Conservation (phyloP, 768 basidiomycete genomes). For the Termitomyces eurrhizus region DNA sequence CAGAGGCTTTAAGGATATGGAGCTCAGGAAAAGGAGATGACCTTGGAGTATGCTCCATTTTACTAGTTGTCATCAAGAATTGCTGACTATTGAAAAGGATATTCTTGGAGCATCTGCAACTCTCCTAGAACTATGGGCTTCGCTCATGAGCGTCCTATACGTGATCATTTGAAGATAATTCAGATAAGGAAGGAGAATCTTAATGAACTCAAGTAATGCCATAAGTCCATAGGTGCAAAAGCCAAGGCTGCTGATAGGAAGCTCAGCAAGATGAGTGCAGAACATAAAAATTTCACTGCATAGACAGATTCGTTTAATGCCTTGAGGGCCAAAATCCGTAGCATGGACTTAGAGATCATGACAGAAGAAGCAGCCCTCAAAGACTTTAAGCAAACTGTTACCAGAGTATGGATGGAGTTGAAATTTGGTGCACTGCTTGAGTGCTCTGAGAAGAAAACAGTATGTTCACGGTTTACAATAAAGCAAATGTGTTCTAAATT, state of each 20-base stretch:
- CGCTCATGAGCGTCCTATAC: constrained; percentile 64
- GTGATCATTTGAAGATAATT: constrained; percentile 76
- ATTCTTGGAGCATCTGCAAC: constrained; percentile 66
- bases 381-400: constrained; percentile 75
- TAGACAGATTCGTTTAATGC: constrained; percentile 73
- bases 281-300: constrained; percentile 74
- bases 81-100: constrained; percentile 44
- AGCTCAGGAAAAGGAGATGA: constrained; percentile 81
- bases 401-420: constrained; percentile 68
- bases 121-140: constrained; percentile 62
- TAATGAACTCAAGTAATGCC: constrained; percentile 68
- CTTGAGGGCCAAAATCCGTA: constrained; percentile 72
- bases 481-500: neutral
- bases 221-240: constrained; percentile 60
- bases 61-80: constrained; percentile 1
- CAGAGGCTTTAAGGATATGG: constrained; percentile 71
- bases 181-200: constrained; percentile 82
- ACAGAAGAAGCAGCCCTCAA: constrained; percentile 75
- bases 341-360: constrained; percentile 80
- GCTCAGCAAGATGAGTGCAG: constrained; percentile 83
- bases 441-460: constrained; percentile 74
- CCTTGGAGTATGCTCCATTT: constrained; percentile 52
- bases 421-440: constrained; percentile 89
- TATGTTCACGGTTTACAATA: constrained; percentile 23
- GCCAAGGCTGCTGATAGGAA: constrained; percentile 88